Evolutionary conservation across 768 basidiomycete species (phyloP).

Genomic region (Tremella mesenterica): DNA sequence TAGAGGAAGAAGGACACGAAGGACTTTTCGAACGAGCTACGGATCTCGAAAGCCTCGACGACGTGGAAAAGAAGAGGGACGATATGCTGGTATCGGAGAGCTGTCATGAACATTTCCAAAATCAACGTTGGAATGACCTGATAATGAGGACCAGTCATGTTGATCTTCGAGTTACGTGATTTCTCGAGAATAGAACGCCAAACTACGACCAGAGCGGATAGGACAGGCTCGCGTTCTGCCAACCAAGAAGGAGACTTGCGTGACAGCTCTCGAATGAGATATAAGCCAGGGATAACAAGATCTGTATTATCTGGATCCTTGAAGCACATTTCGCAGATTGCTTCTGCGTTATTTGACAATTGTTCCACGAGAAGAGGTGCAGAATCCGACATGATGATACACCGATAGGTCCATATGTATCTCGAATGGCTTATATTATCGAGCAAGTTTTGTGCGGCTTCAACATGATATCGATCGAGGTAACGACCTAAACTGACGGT

Average conservation of each 20-base stretch:
- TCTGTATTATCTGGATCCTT: conserved; percentile 47
- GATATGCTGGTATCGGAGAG: conserved; percentile 56
- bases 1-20: conserved; percentile 76
- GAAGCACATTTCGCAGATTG: conserved; percentile 45
- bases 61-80: conserved; percentile 85
- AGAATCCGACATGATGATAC: conserved; percentile 66
- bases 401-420: conserved; percentile 73
- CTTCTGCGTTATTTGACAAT: conserved; percentile 38
- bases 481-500: conserved; percentile 86
- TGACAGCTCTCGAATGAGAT: conserved; percentile 68
- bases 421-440: conserved; percentile 66
- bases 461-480: conserved; percentile 76
- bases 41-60: conserved; percentile 67
- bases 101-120: conserved; percentile 63
- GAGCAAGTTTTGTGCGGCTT: conserved; percentile 78
- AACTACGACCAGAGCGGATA: conserved; percentile 62
- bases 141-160: conserved; percentile 33
- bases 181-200: conserved; percentile 53
- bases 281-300: conserved; percentile 60
- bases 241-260: conserved; percentile 64
- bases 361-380: conserved; percentile 55
- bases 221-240: conserved; percentile 52
- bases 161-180: conserved; percentile 25
- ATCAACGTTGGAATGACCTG: conserved; percentile 52
- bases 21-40: conserved; percentile 71